Evolutionary conservation across 495 filamentous ascomycete species (phyloP).

Genomic region (Lindgomyces ingoldianus): DNA sequence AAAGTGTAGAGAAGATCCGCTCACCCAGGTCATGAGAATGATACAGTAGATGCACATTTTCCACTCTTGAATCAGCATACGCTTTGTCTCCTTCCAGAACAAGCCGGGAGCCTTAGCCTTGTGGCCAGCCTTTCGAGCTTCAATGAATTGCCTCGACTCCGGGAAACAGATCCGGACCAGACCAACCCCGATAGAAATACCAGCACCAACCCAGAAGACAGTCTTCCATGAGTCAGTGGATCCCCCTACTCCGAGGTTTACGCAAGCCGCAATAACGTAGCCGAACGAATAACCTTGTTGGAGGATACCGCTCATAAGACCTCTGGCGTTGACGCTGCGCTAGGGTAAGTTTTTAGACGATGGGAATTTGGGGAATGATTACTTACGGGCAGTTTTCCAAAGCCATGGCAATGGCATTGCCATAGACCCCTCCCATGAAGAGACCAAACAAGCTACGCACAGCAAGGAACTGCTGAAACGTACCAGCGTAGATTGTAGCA

Average conservation of each 20-base stretch:
- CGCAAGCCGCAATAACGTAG: conserved; percentile 70
- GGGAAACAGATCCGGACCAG: conserved; percentile 66
- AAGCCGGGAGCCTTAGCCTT: conserved; percentile 50
- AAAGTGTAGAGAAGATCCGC: background rate
- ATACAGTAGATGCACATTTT: conserved; percentile 68
- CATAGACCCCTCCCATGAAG: conserved; percentile 82
- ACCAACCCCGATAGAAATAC: conserved; percentile 63
- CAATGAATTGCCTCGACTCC: conserved; percentile 70
- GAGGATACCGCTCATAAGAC: conserved; percentile 74
- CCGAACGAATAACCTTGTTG: conserved; percentile 79
- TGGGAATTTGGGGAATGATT: background rate
- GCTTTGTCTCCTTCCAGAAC: conserved; percentile 63
- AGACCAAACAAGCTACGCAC: conserved; percentile 73
- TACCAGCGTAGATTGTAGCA: conserved; percentile 68
- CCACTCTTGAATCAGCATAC: conserved; percentile 69
- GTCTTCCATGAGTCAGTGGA: conserved; percentile 60
- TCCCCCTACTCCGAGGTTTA: conserved; percentile 66
- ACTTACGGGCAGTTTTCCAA: conserved; percentile 70
- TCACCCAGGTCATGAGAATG: conserved; percentile 66
- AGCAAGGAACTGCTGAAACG: conserved; percentile 68
- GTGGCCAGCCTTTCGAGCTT: conserved; percentile 58
- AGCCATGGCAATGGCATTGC: conserved; percentile 78
- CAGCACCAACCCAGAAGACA: conserved; percentile 65
- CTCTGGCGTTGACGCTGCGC: conserved; percentile 55
- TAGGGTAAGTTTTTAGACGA: background rate